Evolutionary conservation across 495 filamentous ascomycete genomes (phyloP).

Genomic region (Pyronema omphalodes): DNA sequence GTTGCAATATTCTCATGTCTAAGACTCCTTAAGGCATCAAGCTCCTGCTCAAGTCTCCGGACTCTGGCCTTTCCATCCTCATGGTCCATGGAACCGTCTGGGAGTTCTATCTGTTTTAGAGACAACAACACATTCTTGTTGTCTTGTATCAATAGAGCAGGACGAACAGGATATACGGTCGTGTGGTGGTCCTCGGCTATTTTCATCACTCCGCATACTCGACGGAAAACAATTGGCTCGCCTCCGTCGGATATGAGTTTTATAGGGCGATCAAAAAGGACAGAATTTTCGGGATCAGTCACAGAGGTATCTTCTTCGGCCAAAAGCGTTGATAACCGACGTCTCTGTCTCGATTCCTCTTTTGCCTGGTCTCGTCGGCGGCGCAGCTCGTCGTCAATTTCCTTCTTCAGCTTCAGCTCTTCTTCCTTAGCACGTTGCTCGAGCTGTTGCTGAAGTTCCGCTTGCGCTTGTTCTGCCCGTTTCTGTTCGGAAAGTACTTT

Average conservation of each 20-base stretch:
- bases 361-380: conserved; percentile 41
- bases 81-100: conserved; percentile 29
- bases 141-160: conserved; percentile 35
- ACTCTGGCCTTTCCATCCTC: conserved; percentile 45
- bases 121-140: conserved; percentile 37
- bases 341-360: conserved; percentile 32
- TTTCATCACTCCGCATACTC: conserved; percentile 42
- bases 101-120: conserved; percentile 48
- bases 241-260: conserved; percentile 40
- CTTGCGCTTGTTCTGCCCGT: conserved; percentile 36
- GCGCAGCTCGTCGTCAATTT: conserved; percentile 46
- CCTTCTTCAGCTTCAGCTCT: conserved; percentile 30
- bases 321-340: conserved; percentile 22
- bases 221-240: conserved; percentile 37
- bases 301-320: conserved; percentile 10
- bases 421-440: conserved; percentile 34
- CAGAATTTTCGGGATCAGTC: conserved; percentile 26
- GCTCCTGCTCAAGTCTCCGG: conserved; percentile 43
- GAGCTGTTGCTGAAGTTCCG: conserved; percentile 29
- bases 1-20: conserved; percentile 60
- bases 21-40: conserved; percentile 55
- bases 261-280: conserved; percentile 56
- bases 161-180: conserved; percentile 50
- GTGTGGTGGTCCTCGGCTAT: conserved; percentile 38
- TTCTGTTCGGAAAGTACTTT: conserved; percentile 39